Conservation (phyloP, 306 rosid genomes). For the Sechiopsis laciniata region DNA sequence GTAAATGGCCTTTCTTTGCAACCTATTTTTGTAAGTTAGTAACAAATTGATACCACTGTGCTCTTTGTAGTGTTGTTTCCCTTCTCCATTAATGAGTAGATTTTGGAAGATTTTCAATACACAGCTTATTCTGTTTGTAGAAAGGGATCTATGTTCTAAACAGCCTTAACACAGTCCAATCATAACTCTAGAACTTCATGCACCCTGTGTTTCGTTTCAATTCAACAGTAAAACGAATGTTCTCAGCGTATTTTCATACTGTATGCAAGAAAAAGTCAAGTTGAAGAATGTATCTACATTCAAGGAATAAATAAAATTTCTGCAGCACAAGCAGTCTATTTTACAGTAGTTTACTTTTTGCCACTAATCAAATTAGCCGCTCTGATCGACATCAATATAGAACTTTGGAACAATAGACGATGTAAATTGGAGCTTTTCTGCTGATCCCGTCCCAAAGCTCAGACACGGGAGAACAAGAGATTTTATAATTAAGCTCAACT, state of each 20-base stretch:
- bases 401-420: too few relatives aligned
- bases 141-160: neutral
- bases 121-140: neutral
- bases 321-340: neutral
- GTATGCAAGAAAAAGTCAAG: neutral
- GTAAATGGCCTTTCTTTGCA: constrained; percentile 12
- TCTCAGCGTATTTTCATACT: neutral
- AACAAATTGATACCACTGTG: constrained; percentile 26
- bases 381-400: too few relatives aligned
- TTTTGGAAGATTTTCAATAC: neutral
- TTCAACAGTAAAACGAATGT: neutral
- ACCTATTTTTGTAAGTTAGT: constrained; percentile 25
- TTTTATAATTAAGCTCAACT: too few relatives aligned
- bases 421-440: too few relatives aligned
- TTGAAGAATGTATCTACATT: neutral
- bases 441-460: too few relatives aligned
- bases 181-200: neutral
- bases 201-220: neutral
- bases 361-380: neutral
- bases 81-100: constrained; percentile 10
- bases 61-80: constrained; percentile 20
- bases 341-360: neutral
- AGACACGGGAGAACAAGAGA: too few relatives aligned
- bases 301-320: neutral
- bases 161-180: neutral